Conservation (phyloP, 257 asterid genomes). For the Solanum chmielewskii region DNA sequence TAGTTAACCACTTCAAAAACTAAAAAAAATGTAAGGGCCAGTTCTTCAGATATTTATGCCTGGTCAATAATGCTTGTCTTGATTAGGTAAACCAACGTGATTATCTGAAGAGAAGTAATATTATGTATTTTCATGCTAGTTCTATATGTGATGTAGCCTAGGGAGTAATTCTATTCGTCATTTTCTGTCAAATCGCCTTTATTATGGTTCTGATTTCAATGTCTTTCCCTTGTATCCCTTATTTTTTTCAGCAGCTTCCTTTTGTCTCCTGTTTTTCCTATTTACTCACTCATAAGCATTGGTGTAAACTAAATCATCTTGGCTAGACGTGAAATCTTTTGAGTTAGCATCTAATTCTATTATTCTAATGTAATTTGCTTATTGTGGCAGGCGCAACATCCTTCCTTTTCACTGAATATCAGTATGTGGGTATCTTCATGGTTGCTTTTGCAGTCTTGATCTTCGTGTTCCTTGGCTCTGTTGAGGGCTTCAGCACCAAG, state of each 20-base stretch:
- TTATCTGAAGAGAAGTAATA: background rate
- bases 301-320: background rate
- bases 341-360: background rate
- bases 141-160: background rate
- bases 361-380: background rate
- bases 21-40: background rate
- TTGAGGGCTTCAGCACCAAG: constrained; percentile 54
- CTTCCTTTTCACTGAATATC: constrained; percentile 62
- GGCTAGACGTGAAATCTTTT: background rate
- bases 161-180: background rate
- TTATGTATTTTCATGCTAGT: background rate
- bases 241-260: background rate
- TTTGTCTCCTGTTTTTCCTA: background rate
- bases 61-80: background rate
- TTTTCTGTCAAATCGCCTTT: background rate
- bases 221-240: background rate
- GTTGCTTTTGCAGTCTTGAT: background rate
- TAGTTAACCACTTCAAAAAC: background rate
- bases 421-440: background rate
- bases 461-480: background rate
- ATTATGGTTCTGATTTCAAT: background rate
- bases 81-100: background rate
- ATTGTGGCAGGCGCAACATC: constrained; percentile 65
- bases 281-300: background rate
- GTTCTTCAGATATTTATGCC: background rate